Conservation (phyloP, 2,329 filamentous ascomycete genomes). For the Cytospora chrysosperma region DNA sequence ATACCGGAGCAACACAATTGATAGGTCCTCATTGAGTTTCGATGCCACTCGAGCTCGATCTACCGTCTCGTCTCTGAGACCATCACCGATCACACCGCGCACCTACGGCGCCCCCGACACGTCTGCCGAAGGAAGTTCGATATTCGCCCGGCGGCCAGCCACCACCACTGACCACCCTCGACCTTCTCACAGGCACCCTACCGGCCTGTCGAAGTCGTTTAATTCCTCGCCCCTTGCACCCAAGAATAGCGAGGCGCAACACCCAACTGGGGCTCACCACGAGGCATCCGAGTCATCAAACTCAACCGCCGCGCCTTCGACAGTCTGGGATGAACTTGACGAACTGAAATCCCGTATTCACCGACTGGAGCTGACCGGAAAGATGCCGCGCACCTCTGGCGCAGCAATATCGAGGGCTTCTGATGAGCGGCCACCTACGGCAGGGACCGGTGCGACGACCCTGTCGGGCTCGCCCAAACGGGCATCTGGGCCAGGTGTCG, state of each 20-base stretch:
- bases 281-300: conserved; percentile 83
- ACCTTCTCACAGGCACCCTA: conserved; percentile 14
- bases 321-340: conserved; percentile 96
- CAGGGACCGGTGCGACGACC: conserved; percentile 87
- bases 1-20: conserved; percentile 43
- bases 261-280: conserved; percentile 42
- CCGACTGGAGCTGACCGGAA: conserved; percentile 85
- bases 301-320: conserved; percentile 86
- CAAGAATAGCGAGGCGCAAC: conserved; percentile 39
- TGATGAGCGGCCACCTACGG: conserved; percentile 83
- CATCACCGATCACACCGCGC: conserved; percentile 50
- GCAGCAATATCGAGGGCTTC: conserved; percentile 73
- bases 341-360: conserved; percentile 92
- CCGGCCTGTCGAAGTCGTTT: conserved; percentile 45
- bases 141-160: conserved; percentile 33
- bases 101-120: conserved; percentile 49
- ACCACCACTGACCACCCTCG: conserved; percentile 25
- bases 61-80: conserved; percentile 34
- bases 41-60: conserved; percentile 36
- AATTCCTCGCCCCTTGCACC: conserved; percentile 61
- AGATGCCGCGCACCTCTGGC: conserved; percentile 77
- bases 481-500: conserved; percentile 48
- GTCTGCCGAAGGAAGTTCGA: conserved; percentile 30
- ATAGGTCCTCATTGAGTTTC: conserved; percentile 40
- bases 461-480: conserved; percentile 87